Evolutionary conservation across 1,139 yeast species (phyloP).

Genomic region (Suhomyces kunorum): DNA sequence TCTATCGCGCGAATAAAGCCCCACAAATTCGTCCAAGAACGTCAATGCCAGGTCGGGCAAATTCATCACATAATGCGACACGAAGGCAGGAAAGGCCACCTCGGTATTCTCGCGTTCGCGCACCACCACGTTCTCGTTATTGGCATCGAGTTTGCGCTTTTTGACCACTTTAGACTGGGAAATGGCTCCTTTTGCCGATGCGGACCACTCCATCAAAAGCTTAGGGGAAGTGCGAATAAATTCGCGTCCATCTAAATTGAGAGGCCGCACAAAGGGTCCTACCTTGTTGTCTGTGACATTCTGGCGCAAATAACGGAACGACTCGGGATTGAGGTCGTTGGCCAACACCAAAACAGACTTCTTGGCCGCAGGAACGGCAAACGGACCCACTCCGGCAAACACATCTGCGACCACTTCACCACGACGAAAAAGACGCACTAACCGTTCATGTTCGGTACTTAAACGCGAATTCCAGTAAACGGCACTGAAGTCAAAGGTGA

Average conservation of each 20-base stretch:
- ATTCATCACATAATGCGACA: conserved; percentile 87
- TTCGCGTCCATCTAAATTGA: conserved; percentile 79
- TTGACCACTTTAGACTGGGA: conserved; percentile 32
- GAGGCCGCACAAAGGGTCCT: conserved; percentile 57
- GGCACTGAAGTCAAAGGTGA: conserved; percentile 84
- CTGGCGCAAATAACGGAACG: conserved; percentile 64
- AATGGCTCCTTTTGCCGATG: conserved; percentile 21
- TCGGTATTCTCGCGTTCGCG: conserved; percentile 33
- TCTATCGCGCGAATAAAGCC: conserved; percentile 54
- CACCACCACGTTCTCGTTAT: conserved; percentile 18
- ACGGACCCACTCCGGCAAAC: conserved; percentile 99
- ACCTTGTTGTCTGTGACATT: conserved; percentile 72
- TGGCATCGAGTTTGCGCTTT: conserved; percentile 33
- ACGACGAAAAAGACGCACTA: conserved; percentile 60
- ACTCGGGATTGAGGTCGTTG: conserved; percentile 90
- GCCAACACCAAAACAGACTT: conserved; percentile 79
- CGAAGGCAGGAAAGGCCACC: conserved; percentile 56
- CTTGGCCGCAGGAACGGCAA: conserved; percentile 94
- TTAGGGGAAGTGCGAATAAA: conserved; percentile 66
- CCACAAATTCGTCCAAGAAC: conserved; percentile 76
- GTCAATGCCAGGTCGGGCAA: conserved; percentile 90
- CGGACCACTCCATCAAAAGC: conserved; percentile 46
- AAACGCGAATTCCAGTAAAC: conserved; percentile 98
- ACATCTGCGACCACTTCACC: conserved; percentile 88
- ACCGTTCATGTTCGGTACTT: conserved; percentile 88